Base-by-base conservation (phyloP, 768 basidiomycete species). In the Rhizopogon roseolus region DNA sequence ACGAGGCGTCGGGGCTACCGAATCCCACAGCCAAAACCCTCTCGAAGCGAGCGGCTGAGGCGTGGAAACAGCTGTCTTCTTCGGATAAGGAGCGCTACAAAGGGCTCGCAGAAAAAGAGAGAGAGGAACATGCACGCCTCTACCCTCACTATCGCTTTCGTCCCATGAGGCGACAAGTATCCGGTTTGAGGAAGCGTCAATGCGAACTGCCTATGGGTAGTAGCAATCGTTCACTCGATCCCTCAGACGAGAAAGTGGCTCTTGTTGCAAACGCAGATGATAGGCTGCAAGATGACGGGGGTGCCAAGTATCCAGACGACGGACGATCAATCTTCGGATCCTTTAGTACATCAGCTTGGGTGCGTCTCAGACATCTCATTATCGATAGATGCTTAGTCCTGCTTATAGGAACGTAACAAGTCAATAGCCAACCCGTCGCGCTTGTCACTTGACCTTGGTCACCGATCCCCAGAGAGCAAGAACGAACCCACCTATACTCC, bases 11-110 rank as follows among this genome's bases (percentile, higher is more conserved):
- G 9, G 62, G 62, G 38, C 14, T 53, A 11, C 42, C 55, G 28
- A 60, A 59, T 27, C 36, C 53, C 13, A 62, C 50, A 22, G 78
- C 79, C 54, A 81, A 82, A 64, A 77, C 81, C 1, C 77, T 93
- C 38, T 90, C 86, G n/a, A 86, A 86, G 60, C 79, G 87, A 44
- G 90, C 90, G 0, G 85, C 81, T 0, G 84, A 85, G 49, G 84
- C 86, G 29, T 94, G 92, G 92, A 77, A 76, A 38, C 71, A 77
- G 54, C 74, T 91, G 13, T 56, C 79, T 0, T 53, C 61, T 0
- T 72, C 75, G 41, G 79, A 81, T 52, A 80, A 71, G 57, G 64
- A 76, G 16, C 71, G 66, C 52, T 89, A 75, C 73, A 76, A 77
- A 60, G 60, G 64, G 7, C 71, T 78, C n/a, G 85, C 87, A 1